A percentile compares a stretch with the other conserved stretches of the same genome.
phyloP scores from a whole-genome alignment of 1,284 basidiomycete genomes.

The Neonothopanus nambi region DNA sequence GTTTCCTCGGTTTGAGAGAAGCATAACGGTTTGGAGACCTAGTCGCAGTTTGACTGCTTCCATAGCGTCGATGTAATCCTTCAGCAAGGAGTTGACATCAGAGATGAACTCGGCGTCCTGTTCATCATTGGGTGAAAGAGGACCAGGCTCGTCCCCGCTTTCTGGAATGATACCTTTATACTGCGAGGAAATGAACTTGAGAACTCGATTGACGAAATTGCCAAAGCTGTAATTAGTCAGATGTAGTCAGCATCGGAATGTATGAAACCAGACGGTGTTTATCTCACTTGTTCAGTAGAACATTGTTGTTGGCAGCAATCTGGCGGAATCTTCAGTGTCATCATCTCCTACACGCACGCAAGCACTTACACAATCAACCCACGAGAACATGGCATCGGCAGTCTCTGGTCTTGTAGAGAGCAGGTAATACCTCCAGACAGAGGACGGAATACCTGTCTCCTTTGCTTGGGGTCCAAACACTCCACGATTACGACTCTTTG shows the following conservation, averaged over 20 bases:
- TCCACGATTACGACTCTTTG: conserved; percentile 94
- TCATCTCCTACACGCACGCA: neutral
- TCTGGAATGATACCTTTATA: conserved; percentile 84
- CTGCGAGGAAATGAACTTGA: conserved; percentile 92
- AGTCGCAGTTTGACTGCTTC: conserved; percentile 89
- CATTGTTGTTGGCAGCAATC: conserved; percentile 92
- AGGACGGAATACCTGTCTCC: conserved; percentile 89
- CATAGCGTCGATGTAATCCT: conserved; percentile 87
- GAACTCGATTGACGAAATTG: conserved; percentile 95
- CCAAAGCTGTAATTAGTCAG: conserved; percentile 64
- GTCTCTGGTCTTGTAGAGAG: conserved; percentile 93
- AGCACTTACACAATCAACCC: conserved; percentile 85
- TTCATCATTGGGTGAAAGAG: conserved; percentile 66
- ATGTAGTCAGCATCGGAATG: conserved; percentile 16
- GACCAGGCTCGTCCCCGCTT: conserved; percentile 65
- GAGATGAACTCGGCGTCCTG: conserved; percentile 78
- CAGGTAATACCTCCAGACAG: conserved; percentile 98
- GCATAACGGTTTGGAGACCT: conserved; percentile 89
- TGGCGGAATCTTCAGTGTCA: conserved; percentile 25
- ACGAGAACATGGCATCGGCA: conserved; percentile 95
- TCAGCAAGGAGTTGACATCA: conserved; percentile 80
- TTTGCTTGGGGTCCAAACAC: conserved; percentile 96
- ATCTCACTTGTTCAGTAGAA: conserved; percentile 90
- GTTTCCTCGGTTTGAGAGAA: conserved; percentile 91
- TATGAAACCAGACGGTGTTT: neutral